Evolutionary conservation across 1,284 basidiomycete genomes (phyloP), one percentile per base, ranked within the genome.

Genomic region (Macrocystidia cucumis): DNA sequence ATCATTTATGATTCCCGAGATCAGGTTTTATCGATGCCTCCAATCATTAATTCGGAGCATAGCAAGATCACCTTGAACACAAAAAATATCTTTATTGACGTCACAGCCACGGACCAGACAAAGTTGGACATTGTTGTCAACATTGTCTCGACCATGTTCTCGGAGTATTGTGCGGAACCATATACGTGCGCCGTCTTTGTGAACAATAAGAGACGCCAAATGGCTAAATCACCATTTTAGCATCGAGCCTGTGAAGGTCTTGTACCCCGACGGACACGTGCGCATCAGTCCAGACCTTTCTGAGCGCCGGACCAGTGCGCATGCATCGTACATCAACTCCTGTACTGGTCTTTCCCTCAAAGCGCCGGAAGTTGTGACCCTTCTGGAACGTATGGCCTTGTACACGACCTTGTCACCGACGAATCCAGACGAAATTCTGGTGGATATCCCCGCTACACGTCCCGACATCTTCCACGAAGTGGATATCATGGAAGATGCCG

Each of bases 401-500:
- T 52, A 60, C 13, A 70, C 85, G 1, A 60, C 67, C 2, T 56
- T 77, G 2, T 67, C 68, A 8, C 43, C 64, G 4, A 50, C 51
- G 4, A 57, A 81, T 40, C 45, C 69, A 0, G 84, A 90, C 46
- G 78, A 85, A 49, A 60, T 90, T 14, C 51, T 77, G 17, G 83
- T 98, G 17, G 64, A 77, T 25, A 74, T 99, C 22, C 95, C 95
- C 1, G 73, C 87, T 19, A 98, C 92, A 8, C 78, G 95, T 29
- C 91, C 96, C 1, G 95, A 99, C 55, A 96, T 99, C 45, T 67
- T 99, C 40, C 96, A 98, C 57, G 92, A 98, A 59, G 97, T 93
- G 53, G 95, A 99, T 58, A 75, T 98, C 50, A 90, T 99, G 83
- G 95, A 99, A 56, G 95, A 99, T 49, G 90, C 86, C 1, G 96